Percentiles rank a stretch among this genome's conserved stretches.
Conservation (phyloP, 164 flowering plant species). For the Tetrastigma voinierianum region DNA sequence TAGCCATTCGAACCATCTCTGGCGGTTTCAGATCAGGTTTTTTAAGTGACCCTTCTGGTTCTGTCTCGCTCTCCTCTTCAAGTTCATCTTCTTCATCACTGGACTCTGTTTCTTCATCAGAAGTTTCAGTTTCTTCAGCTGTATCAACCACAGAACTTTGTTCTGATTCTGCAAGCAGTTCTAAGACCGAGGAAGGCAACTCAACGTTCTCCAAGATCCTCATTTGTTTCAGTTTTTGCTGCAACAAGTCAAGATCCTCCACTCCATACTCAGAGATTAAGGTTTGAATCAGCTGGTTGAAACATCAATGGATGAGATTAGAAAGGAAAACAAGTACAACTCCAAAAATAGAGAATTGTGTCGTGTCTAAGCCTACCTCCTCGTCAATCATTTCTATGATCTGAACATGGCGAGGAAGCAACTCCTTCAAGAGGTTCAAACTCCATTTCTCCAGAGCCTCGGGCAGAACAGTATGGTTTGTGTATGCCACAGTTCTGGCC, state of each 20-base stretch:
- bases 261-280: conserved; percentile 73
- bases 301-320: conserved; percentile 12
- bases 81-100: conserved; percentile 9
- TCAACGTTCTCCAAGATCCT: conserved; percentile 84
- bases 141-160: conserved; percentile 29
- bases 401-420: conserved; percentile 95
- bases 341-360: background rate
- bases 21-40: conserved; percentile 53
- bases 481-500: conserved; percentile 87
- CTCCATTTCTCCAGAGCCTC: conserved; percentile 99
- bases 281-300: conserved; percentile 56
- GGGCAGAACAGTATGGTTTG: conserved; percentile 96
- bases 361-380: conserved; percentile 50
- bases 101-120: conserved; percentile 12
- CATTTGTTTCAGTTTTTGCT: conserved; percentile 64
- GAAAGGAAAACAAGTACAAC: background rate
- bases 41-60: conserved; percentile 22
- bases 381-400: conserved; percentile 88
- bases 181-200: conserved; percentile 50
- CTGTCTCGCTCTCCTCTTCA: conserved; percentile 15
- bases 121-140: conserved; percentile 17
- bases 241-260: conserved; percentile 53
- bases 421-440: conserved; percentile 79
- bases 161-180: conserved; percentile 44
- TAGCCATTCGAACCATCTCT: conserved; percentile 89